phyloP scores from a whole-genome alignment of 2,329 filamentous ascomycete species.

The Sordariomycetes sp. region DNA sequence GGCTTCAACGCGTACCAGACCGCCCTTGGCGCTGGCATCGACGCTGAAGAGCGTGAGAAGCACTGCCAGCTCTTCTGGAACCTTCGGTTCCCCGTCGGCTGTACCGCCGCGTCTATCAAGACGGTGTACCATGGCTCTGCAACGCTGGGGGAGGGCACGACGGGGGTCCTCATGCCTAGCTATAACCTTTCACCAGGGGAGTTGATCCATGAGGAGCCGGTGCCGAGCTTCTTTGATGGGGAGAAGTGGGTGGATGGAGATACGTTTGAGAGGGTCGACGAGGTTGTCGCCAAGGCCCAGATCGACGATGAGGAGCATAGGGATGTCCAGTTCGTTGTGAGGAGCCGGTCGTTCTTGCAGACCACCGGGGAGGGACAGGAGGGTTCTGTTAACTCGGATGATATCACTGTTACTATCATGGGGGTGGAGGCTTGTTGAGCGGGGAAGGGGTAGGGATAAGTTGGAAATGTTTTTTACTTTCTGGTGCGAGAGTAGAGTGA shows the following conservation, averaged over 20 bases:
- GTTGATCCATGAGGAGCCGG: neutral
- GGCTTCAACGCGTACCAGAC: conserved; percentile 4
- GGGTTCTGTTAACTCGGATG: neutral
- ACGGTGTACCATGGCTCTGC: conserved; percentile 4
- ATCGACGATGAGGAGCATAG: neutral
- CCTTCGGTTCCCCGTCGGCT: conserved; percentile 2
- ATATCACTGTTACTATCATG: neutral
- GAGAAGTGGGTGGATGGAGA: neutral
- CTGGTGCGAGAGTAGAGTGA: neutral
- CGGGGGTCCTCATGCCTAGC: neutral
- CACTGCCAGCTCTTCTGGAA: conserved; percentile 5
- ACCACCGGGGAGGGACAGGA: neutral
- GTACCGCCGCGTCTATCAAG: neutral
- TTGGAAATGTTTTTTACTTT: neutral
- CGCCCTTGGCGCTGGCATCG: neutral
- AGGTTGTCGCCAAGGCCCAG: neutral
- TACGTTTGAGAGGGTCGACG: neutral
- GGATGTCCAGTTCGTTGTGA: conserved; percentile 1
- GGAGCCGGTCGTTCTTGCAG: neutral
- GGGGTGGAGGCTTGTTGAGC: neutral
- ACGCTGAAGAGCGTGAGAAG: neutral
- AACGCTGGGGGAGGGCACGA: neutral
- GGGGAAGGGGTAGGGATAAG: neutral
- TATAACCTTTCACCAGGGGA: neutral
- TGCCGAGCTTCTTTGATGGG: neutral